Percentiles rank a stretch among this genome's conserved stretches.
phyloP scores from a whole-genome alignment of 306 rosid species.

The Betula pendula region DNA sequence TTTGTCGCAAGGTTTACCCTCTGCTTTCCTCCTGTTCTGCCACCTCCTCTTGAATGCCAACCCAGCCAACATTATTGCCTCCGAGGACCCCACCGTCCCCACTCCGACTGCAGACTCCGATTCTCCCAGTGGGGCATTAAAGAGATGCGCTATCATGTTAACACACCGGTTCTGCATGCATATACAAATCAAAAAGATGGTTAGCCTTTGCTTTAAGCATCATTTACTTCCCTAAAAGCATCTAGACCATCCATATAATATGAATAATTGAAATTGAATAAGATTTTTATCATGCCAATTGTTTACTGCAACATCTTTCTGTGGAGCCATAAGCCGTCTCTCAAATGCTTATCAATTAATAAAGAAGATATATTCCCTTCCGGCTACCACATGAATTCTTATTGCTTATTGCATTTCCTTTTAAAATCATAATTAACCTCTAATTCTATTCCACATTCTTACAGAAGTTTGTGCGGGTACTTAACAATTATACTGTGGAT shows the following conservation, averaged over 20 bases:
- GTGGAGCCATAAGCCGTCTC: background rate
- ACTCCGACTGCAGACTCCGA: conserved; percentile 82
- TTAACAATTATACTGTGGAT: background rate
- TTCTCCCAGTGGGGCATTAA: conserved; percentile 78
- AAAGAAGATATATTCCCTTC: too few relatives aligned
- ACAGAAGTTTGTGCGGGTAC: background rate
- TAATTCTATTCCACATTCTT: background rate
- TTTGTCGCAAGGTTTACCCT: conserved; percentile 68
- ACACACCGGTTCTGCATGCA: conserved; percentile 80
- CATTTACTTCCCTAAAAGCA: background rate
- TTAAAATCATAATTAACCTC: too few relatives aligned
- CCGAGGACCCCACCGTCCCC: conserved; percentile 93
- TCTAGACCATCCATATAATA: background rate
- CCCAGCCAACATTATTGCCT: conserved; percentile 98
- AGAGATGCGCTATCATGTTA: conserved; percentile 92
- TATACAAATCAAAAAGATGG: too few relatives aligned
- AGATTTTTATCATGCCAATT: background rate
- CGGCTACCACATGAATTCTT: too few relatives aligned
- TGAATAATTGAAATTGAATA: background rate
- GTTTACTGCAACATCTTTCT: background rate
- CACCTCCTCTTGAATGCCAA: conserved; percentile 91
- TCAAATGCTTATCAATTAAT: too few relatives aligned
- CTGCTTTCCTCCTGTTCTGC: conserved; percentile 68
- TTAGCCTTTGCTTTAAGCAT: background rate
- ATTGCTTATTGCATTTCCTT: too few relatives aligned